Evolutionary conservation across 768 basidiomycete genomes (phyloP).

Genomic region (Cytidiella melzeri): DNA sequence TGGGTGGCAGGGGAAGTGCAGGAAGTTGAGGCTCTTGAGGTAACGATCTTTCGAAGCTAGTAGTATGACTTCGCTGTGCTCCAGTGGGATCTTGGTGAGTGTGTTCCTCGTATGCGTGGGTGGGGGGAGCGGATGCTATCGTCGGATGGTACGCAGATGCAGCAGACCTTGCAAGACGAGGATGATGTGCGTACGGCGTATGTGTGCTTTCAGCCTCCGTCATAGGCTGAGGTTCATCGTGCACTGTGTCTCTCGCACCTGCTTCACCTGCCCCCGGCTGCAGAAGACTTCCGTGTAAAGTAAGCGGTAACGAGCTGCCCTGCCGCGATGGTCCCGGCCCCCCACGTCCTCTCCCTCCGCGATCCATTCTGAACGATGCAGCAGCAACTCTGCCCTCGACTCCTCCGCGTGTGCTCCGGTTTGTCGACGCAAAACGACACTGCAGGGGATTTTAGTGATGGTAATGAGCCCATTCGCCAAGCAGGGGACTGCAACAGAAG

Average conservation of each 20-base stretch:
- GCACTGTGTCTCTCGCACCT: constrained; percentile 1
- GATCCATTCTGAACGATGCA: constrained; percentile 12
- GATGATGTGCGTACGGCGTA: constrained; percentile 2
- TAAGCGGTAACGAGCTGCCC: constrained; percentile 45
- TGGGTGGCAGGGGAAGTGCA: background rate
- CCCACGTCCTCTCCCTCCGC: constrained; percentile 14
- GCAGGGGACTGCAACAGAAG: constrained; percentile 8
- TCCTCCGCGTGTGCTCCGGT: constrained; percentile 10
- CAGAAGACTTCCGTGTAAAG: constrained; percentile 41
- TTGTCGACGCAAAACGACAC: constrained; percentile 1
- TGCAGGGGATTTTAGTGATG: constrained; percentile 19
- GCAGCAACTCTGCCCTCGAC: constrained; percentile 8
- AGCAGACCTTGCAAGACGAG: background rate
- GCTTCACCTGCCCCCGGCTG: constrained; percentile 13
- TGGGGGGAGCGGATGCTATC: background rate
- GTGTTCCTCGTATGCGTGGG: constrained; percentile 1
- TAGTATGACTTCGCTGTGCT: background rate
- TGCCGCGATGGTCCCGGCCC: background rate
- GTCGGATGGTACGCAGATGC: constrained; percentile 1
- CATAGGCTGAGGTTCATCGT: constrained; percentile 3
- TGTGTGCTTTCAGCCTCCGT: constrained; percentile 1
- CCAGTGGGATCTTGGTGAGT: background rate
- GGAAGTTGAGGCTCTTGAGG: background rate
- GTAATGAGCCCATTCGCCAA: constrained; percentile 24
- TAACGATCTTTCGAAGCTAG: background rate